Base-by-base conservation (phyloP, 257 asterid genomes). In the Solanum etuberosum region DNA sequence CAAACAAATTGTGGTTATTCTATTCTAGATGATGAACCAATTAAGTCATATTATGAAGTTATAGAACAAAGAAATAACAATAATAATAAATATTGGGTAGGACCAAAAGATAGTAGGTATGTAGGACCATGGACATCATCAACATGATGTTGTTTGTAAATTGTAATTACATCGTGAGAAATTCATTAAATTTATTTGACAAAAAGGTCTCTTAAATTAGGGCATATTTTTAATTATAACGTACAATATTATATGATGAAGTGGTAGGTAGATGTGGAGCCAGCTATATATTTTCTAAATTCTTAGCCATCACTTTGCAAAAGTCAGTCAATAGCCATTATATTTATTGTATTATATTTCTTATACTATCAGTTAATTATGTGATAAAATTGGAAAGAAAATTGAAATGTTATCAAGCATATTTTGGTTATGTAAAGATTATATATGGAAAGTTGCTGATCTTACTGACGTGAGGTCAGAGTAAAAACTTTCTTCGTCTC, bases 251-350 rank as follows among this genome's bases (percentile, higher is more conserved):
- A 6, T 77, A 42, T 16, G 43, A 16, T 4, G 68, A 25, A 81
- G 88, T 25, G 76, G 87, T 84, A 84, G 87, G 85, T 88, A 59
- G 85, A 59, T 84, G 61, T 15, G 82, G 83, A 65, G 65, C 67
- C 80, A 21, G 73, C 25, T 68, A 9, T 84, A 5, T 9, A 35
- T 7, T 72, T 83, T 83, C 63, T 31, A 32, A 35, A 27, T 4
- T 46, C 67, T 29, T 46, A 46, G 67, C 67, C 85, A 80, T 80
- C 51, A 23, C 11, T 31, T n/a, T 12, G 46, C 87, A 29, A 59
- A 87, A 87, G 89, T 84, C 87, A 87, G 89, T 87, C 89, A 83
- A 57, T 57, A 20, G 11, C 65, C 35, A 37, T 65, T 83, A 20
- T 63, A 46, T 21, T 25, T n/a, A n/a, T 65, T 65, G 73, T 65